Evolutionary conservation across 2,329 filamentous ascomycete genomes (phyloP).

Genomic region (Pseudofabraea citricarpa): DNA sequence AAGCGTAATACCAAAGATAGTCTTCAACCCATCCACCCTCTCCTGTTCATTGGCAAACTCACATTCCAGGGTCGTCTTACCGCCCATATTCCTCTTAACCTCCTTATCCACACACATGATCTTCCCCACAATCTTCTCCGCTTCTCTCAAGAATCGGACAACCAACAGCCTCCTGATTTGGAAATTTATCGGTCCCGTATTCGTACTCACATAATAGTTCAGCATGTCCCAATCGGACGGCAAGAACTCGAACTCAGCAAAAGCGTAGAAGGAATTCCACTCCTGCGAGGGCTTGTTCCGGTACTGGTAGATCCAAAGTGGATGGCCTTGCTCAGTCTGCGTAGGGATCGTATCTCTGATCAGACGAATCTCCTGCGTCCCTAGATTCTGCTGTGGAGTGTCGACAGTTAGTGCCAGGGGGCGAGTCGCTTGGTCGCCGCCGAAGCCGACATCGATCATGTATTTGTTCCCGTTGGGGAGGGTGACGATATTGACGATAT

Average conservation of each 20-base stretch:
- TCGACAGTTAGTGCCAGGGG: constrained; percentile 49
- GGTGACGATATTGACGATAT: constrained; percentile 58
- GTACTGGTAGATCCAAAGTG: constrained; percentile 61
- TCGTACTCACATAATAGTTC: constrained; percentile 51
- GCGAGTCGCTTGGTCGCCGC: constrained; percentile 53
- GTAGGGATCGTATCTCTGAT: constrained; percentile 42
- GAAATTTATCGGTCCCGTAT: constrained; percentile 51
- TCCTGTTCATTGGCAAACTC: constrained; percentile 46
- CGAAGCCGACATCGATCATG: constrained; percentile 59
- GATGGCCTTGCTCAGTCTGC: constrained; percentile 36
- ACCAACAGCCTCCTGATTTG: constrained; percentile 52
- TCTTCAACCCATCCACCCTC: constrained; percentile 43
- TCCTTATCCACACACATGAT: constrained; percentile 44
- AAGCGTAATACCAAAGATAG: constrained; percentile 46
- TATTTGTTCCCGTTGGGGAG: constrained; percentile 41
- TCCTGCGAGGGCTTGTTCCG: constrained; percentile 39
- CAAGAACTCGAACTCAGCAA: constrained; percentile 60
- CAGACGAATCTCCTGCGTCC: constrained; percentile 51
- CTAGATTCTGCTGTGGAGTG: constrained; percentile 34
- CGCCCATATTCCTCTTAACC: constrained; percentile 49
- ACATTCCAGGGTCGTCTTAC: constrained; percentile 42
- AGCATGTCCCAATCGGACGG: constrained; percentile 56
- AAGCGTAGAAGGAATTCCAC: constrained; percentile 61
- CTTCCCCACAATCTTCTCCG: constrained; percentile 43
- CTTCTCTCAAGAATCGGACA: constrained; percentile 49